A percentile compares a stretch with the other conserved stretches of the same genome.
Conservation (phyloP, 2,329 filamentous ascomycete genomes). For the Fusarium illudens region DNA sequence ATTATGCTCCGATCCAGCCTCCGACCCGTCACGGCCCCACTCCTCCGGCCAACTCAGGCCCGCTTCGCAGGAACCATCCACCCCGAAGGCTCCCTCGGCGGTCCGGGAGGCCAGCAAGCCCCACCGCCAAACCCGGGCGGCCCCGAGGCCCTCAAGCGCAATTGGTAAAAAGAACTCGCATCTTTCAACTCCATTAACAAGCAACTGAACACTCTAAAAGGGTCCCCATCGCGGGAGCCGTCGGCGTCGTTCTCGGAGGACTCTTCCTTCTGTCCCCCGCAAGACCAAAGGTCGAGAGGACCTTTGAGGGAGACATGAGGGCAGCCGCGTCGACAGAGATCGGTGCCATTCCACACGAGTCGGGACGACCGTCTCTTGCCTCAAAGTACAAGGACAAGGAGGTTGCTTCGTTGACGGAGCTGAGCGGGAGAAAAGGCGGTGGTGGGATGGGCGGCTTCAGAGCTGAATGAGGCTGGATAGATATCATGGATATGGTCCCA, state of each 20-base stretch:
- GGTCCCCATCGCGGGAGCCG: slow-evolving; percentile 43
- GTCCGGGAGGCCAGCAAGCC: slow-evolving; percentile 47
- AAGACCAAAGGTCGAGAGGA: slow-evolving; percentile 23
- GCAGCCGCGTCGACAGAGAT: slow-evolving; percentile 24
- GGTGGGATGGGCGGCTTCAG: slow-evolving; percentile 43
- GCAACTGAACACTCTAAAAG: slow-evolving; percentile 28
- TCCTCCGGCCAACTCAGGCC: slow-evolving; percentile 31
- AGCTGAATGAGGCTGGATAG: slow-evolving; percentile 36
- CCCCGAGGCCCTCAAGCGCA: slow-evolving; percentile 43
- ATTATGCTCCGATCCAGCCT: slow-evolving; percentile 21
- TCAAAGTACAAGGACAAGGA: slow-evolving; percentile 36
- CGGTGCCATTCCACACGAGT: slow-evolving; percentile 12
- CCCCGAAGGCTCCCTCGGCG: slow-evolving; percentile 39
- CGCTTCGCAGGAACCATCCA: slow-evolving; percentile 10
- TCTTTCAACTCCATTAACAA: background rate
- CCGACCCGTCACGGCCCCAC: slow-evolving; percentile 36
- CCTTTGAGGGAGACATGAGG: slow-evolving; percentile 18
- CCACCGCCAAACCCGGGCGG: slow-evolving; percentile 41
- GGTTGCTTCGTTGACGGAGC: slow-evolving; percentile 38
- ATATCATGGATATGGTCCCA: slow-evolving; percentile 10
- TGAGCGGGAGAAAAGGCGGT: slow-evolving; percentile 45
- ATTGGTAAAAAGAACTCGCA: slow-evolving; percentile 41
- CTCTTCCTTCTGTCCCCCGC: slow-evolving; percentile 42
- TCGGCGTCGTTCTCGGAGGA: slow-evolving; percentile 37
- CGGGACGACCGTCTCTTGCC: slow-evolving; percentile 12